Conservation (phyloP, 208 protist species). For the Trypanosoma melophagium region DNA sequence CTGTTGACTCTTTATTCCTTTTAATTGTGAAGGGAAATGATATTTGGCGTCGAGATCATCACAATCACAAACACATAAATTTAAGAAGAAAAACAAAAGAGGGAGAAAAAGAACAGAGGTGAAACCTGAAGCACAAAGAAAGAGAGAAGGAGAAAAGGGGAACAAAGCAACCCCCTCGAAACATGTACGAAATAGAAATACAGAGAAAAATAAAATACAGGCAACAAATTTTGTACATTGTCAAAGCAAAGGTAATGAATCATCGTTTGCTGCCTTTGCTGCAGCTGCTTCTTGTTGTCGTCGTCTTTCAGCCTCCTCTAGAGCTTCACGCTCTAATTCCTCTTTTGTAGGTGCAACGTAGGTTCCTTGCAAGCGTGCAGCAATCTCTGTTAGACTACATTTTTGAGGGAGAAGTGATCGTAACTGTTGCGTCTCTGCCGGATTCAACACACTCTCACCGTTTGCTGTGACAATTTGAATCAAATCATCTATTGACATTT, state of each 20-base stretch:
- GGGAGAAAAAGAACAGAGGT: neutral
- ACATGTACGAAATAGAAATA: too few species aligned
- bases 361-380: slow-evolving; percentile 82
- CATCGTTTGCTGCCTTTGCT: slow-evolving; percentile 30
- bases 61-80: neutral
- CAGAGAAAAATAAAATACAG: too few species aligned
- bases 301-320: slow-evolving; percentile 44
- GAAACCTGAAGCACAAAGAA: neutral
- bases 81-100: neutral
- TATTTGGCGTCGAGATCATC: neutral
- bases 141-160: slow-evolving; percentile 16
- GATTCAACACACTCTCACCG: slow-evolving; percentile 80
- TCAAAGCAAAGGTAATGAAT: slow-evolving; percentile 28
- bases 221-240: slow-evolving; percentile 12
- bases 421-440: slow-evolving; percentile 73
- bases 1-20: neutral
- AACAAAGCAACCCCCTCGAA: neutral
- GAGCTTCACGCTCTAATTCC: slow-evolving; percentile 55
- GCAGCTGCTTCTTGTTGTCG: slow-evolving; percentile 48
- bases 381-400: slow-evolving; percentile 64
- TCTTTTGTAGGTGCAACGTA: slow-evolving; percentile 75
- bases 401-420: slow-evolving; percentile 40
- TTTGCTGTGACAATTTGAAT: slow-evolving; percentile 71
- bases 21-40: neutral
- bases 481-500: slow-evolving; percentile 53